Evolutionary conservation across 1,139 yeast genomes (phyloP).

Genomic region (Meyerozyma elateridarum): DNA sequence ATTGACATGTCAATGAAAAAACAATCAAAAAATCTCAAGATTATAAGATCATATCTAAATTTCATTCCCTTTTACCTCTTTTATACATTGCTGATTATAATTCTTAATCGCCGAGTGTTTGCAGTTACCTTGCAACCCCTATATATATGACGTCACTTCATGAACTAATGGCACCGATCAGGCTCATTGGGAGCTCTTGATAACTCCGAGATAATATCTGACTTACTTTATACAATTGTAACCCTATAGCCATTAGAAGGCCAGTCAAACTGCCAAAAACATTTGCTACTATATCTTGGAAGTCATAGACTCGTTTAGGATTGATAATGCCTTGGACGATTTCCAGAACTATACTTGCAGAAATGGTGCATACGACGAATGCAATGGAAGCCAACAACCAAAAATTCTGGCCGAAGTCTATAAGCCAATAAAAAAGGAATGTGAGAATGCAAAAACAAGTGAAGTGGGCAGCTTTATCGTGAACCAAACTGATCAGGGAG

Average conservation of each 20-base stretch:
- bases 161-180: too few species aligned
- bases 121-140: too few species aligned
- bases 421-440: conserved; percentile 3
- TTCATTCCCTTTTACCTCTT: too few species aligned
- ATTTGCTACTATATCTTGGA: conserved; percentile 1
- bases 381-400: neutral
- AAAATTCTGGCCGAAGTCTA: conserved; percentile 1
- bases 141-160: too few species aligned
- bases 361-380: neutral
- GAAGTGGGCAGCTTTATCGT: conserved; percentile 2
- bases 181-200: conserved; percentile 1
- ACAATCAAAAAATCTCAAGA: too few species aligned
- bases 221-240: conserved; percentile 1
- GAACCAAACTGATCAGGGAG: conserved; percentile 2
- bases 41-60: too few species aligned
- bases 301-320: conserved; percentile 1
- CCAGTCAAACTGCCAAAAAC: neutral
- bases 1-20: too few species aligned
- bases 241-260: neutral
- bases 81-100: too few species aligned
- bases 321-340: conserved; percentile 1
- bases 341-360: conserved; percentile 1
- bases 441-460: conserved; percentile 2
- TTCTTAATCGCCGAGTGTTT: too few species aligned
- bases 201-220: neutral